These are phyloP conservation scores for Penicillium capsulatum DNA, from an alignment of 2,329 filamentous ascomycete species.

Conservation along the genomic window DNA sequence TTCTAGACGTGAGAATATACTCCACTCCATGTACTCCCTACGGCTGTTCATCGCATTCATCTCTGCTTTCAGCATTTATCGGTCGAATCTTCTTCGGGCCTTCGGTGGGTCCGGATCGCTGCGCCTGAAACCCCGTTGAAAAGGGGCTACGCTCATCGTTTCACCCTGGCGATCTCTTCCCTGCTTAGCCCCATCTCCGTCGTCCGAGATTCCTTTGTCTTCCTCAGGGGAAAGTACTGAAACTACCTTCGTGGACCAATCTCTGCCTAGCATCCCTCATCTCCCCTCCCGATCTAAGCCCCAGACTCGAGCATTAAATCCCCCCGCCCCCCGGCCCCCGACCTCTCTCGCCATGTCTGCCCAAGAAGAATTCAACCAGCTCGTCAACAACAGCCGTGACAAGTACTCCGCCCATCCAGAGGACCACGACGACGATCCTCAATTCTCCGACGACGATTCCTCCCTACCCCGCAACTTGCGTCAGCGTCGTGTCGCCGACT, in stretches of 20 bases:
- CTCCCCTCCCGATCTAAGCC: background rate
- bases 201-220: slow-evolving; percentile 3
- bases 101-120: slow-evolving; percentile 12
- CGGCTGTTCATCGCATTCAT: too few relatives aligned
- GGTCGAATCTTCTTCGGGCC: slow-evolving; percentile 10
- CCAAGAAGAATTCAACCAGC: slow-evolving; percentile 46
- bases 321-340: slow-evolving; percentile 10
- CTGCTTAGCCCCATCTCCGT: slow-evolving; percentile 22
- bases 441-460: slow-evolving; percentile 26
- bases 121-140: slow-evolving; percentile 14
- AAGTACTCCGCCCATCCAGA: slow-evolving; percentile 41
- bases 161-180: slow-evolving; percentile 26
- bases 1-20: too few relatives aligned
- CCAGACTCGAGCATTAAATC: slow-evolving; percentile 10
- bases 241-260: slow-evolving; percentile 5
- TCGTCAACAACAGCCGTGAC: slow-evolving; percentile 38
- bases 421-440: slow-evolving; percentile 32
- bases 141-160: slow-evolving; percentile 15
- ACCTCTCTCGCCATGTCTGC: slow-evolving; percentile 40
- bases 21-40: too few relatives aligned
- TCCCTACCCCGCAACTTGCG: slow-evolving; percentile 20
- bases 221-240: slow-evolving; percentile 11
- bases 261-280: background rate
- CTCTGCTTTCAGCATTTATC: too few relatives aligned
- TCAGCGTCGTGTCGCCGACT: slow-evolving; percentile 21